Conservation (phyloP, 208 protist genomes). For the Entamoeba nuttalli region DNA sequence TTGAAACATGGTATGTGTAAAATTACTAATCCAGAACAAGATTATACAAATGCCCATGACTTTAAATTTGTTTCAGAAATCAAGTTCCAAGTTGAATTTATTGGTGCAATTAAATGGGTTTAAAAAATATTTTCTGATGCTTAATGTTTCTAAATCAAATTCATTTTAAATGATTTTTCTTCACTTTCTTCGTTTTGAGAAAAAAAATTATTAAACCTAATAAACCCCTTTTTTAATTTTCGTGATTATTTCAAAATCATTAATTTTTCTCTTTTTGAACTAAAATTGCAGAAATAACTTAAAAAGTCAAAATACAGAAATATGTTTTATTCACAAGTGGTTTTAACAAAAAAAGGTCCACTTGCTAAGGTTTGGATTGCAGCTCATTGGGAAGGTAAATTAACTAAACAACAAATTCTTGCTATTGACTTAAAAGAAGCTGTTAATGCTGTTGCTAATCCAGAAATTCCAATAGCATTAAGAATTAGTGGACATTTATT, state of each 20-base stretch:
- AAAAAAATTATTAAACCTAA: too few relatives aligned
- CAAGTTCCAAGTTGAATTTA: not conserved
- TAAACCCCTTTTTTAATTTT: too few relatives aligned
- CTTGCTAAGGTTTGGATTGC: slow-evolving; percentile 83
- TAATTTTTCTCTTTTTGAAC: too few relatives aligned
- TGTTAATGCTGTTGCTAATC: slow-evolving; percentile 68
- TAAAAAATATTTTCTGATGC: not conserved
- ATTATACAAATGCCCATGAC: not conserved
- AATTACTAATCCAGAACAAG: not conserved
- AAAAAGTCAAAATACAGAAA: too few relatives aligned
- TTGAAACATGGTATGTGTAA: not conserved
- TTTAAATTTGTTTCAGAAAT: not conserved
- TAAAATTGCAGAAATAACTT: too few relatives aligned
- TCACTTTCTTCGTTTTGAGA: too few relatives aligned
- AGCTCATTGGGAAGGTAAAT: slow-evolving; percentile 75
- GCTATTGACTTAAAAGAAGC: slow-evolving; percentile 67
- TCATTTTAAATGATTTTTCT: too few relatives aligned
- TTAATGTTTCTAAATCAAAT: too few relatives aligned
- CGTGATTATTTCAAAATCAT: too few relatives aligned
- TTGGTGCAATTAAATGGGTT: not conserved
- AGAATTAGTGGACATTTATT: slow-evolving; percentile 79
- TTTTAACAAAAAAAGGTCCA: slow-evolving; percentile 77
- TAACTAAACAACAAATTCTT: slow-evolving; percentile 69
- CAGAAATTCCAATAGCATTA: slow-evolving; percentile 73
- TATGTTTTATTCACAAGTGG: slow-evolving; percentile 87